A percentile compares a stretch with the other conserved stretches of the same genome.
Evolutionary conservation across 176 grass and related monocot genomes (phyloP).

Genomic region (Alopecurus myosuroides): DNA sequence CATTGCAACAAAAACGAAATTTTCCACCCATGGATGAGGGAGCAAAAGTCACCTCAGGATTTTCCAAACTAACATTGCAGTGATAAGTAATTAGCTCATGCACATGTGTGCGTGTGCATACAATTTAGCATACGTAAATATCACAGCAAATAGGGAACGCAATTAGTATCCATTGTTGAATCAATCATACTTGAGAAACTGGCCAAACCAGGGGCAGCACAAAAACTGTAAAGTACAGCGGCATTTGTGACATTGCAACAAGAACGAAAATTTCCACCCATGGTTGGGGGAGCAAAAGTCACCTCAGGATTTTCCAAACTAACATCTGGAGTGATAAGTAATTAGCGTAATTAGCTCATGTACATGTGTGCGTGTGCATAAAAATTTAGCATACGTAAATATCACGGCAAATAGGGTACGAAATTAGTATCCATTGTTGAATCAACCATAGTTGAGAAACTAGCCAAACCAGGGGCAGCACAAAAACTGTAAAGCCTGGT

Average conservation of each 20-base stretch:
- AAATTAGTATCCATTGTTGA: background rate
- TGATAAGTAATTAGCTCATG: background rate
- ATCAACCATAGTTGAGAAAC: background rate
- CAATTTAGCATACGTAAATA: too few species aligned
- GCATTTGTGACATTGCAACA: background rate
- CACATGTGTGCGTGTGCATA: background rate
- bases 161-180: too few species aligned
- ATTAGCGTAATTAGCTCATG: too few species aligned
- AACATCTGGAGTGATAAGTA: too few species aligned
- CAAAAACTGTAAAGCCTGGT: background rate
- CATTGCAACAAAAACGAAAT: too few species aligned
- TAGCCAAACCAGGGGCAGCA: background rate
- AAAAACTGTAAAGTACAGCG: background rate
- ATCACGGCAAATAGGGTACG: background rate
- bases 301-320: slow-evolving; percentile 53
- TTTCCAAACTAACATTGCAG: slow-evolving; percentile 58
- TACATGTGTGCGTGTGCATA: too few species aligned
- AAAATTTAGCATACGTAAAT: too few species aligned
- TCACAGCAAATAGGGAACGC: too few species aligned
- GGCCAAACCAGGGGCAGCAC: too few species aligned
- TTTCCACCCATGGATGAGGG: slow-evolving; percentile 33
- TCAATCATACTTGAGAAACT: too few species aligned
- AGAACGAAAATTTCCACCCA: slow-evolving; percentile 27
- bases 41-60: slow-evolving; percentile 50
- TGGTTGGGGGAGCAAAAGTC: slow-evolving; percentile 36